Evolutionary conservation across 306 rosid species (phyloP).

Genomic region (Lupinus albus): DNA sequence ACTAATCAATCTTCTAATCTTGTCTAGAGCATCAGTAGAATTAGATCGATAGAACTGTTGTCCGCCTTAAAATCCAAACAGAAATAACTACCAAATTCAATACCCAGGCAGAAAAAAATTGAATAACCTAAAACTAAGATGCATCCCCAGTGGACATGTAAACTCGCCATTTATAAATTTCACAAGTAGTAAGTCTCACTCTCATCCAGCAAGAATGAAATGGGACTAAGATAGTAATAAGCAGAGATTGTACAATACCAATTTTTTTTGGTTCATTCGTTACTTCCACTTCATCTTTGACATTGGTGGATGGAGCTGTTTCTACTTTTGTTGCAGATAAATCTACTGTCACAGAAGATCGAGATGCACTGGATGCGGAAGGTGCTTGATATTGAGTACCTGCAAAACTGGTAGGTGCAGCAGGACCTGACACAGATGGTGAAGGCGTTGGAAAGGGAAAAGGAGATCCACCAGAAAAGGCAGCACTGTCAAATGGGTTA

Average conservation of each 20-base stretch:
- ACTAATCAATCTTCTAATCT: neutral
- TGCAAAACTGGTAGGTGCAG: constrained; percentile 43
- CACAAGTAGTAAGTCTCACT: constrained; percentile 19
- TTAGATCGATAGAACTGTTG: constrained; percentile 10
- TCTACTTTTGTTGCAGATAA: constrained; percentile 68
- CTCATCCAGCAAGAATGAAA: constrained; percentile 31
- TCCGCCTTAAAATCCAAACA: constrained; percentile 1
- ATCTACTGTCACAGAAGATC: constrained; percentile 69
- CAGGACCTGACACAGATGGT: constrained; percentile 53
- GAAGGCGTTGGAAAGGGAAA: constrained; percentile 77
- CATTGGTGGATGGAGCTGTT: constrained; percentile 50
- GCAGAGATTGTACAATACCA: constrained; percentile 57
- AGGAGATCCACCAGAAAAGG: constrained; percentile 72
- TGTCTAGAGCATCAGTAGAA: constrained; percentile 2
- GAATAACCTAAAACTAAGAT: constrained; percentile 7
- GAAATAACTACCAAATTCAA: constrained; percentile 27
- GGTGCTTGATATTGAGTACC: constrained; percentile 45
- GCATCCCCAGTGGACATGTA: constrained; percentile 23
- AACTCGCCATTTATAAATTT: constrained; percentile 24
- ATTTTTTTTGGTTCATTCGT: constrained; percentile 56
- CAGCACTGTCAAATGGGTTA: constrained; percentile 57
- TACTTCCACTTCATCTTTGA: constrained; percentile 50
- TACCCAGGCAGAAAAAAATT: neutral
- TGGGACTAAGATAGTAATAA: neutral
- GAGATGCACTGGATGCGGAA: constrained; percentile 49